These are phyloP conservation scores for Metschnikowia kunwiensis DNA, from an alignment of 805 yeast species.

Conservation along the genomic window DNA sequence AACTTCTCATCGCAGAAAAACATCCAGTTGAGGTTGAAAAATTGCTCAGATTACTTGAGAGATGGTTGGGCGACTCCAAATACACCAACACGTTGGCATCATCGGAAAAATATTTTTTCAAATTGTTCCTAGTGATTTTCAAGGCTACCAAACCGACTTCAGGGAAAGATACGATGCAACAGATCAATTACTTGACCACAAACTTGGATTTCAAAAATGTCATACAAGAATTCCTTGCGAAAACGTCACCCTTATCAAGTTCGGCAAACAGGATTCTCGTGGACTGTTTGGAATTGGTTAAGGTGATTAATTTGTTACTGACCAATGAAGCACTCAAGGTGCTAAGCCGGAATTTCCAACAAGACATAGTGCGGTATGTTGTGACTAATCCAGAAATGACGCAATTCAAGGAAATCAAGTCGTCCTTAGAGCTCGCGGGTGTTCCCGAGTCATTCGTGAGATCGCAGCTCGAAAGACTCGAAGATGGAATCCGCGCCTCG, in stretches of 20 bases:
- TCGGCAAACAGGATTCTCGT: conserved; percentile 13
- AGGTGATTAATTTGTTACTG: conserved; percentile 13
- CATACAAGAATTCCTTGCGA: conserved; percentile 16
- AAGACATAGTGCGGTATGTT: conserved; percentile 10
- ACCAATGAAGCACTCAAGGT: conserved; percentile 8
- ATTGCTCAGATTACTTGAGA: conserved; percentile 26
- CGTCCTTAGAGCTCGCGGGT: background rate
- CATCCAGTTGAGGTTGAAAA: conserved; percentile 25
- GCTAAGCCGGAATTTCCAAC: conserved; percentile 10
- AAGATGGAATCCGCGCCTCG: conserved; percentile 14
- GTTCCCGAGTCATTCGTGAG: conserved; percentile 7
- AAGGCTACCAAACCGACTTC: conserved; percentile 23
- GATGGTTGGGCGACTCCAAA: conserved; percentile 19
- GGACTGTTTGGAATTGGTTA: conserved; percentile 13
- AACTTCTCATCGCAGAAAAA: conserved; percentile 37
- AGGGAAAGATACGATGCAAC: conserved; percentile 24
- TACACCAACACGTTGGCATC: conserved; percentile 13
- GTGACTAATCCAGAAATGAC: conserved; percentile 12
- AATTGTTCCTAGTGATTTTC: conserved; percentile 27
- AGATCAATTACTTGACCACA: conserved; percentile 28
- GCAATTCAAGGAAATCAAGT: conserved; percentile 10
- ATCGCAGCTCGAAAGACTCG: conserved; percentile 9
- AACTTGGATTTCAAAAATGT: conserved; percentile 31
- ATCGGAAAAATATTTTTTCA: conserved; percentile 28
- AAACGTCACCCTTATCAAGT: conserved; percentile 17